Base-by-base conservation (phyloP, 2,329 filamentous ascomycete species). In the Fusarium sp. region DNA sequence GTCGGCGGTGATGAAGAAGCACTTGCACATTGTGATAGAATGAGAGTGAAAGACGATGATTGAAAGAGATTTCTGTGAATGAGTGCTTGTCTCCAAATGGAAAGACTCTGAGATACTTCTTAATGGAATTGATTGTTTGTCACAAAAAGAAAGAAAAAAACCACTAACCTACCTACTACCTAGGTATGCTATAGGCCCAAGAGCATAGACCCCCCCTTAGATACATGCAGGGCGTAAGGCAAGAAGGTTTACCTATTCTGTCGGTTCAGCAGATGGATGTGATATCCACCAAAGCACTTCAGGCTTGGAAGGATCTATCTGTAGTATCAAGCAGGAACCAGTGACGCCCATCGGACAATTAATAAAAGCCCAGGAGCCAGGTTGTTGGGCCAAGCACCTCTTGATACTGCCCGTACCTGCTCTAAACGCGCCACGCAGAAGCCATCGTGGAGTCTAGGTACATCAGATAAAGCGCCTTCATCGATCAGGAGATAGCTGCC, bases 21-120 rank as follows among this genome's bases (percentile, higher is more conserved):
- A 82, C 14, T 36, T 39, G 57, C 80, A 82, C 24, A 38, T 41
- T 72, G 75, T 78, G 41, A n/a, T 24, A 38, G 48, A 36, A 54
- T 30, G 33, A n/a, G n/a, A 48, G 36, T 16, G 48, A 63, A 56
- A n/a, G 50, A 30, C 15, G 39, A 51, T 20, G 47, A 20, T 36
- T n/a, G 36, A n/a, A 55, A 30, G 7, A 36, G 22, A 9, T 53
- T 18, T 12, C 24, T 12, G 9, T 50, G 16, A 35, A 14, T 31
- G 22, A 22, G 36, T 39, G 50, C 24, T n/a, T 38, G 36, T 33
- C 28, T 44, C 16, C 26, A 28, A 28, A 44, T 30, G 28, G 30
- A 57, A 45, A 38, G 50, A 63, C 65, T 45, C 50, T 24, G 39
- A 41, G 47, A 61, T 41, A 30, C 38, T 16, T 33, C n/a, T n/a